phyloP scores from a whole-genome alignment of 179 eudicot genomes.

The Nepenthes alata region DNA sequence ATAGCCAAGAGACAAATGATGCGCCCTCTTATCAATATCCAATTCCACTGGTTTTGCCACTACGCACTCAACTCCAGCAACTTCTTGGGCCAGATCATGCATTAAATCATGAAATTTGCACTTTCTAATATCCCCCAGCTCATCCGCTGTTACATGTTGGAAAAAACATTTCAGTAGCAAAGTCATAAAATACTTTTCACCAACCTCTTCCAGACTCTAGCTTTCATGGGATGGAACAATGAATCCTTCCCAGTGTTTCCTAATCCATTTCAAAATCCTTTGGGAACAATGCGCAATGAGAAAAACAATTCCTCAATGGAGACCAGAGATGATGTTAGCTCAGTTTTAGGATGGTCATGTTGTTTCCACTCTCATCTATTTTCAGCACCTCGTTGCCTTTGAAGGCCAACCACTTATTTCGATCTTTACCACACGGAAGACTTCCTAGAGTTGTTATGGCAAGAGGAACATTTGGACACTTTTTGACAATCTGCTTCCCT shows the following conservation, averaged over 20 bases:
- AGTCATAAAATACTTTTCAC: slow-evolving; percentile 16
- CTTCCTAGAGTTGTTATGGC: slow-evolving; percentile 12
- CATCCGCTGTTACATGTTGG: slow-evolving; percentile 16
- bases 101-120: slow-evolving; percentile 35
- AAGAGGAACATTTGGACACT: slow-evolving; percentile 19
- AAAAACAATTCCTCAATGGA: slow-evolving; percentile 27
- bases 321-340: slow-evolving; percentile 19
- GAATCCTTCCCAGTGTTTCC: slow-evolving; percentile 21
- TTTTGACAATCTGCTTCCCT: slow-evolving; percentile 13
- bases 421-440: slow-evolving; percentile 1
- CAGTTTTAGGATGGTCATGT: slow-evolving; percentile 10
- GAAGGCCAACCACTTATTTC: slow-evolving; percentile 11
- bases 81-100: slow-evolving; percentile 27
- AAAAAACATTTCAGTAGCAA: slow-evolving; percentile 26
- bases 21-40: neutral
- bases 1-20: neutral
- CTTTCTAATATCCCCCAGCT: slow-evolving; percentile 2
- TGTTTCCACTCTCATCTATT: neutral
- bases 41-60: neutral
- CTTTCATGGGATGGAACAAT: slow-evolving; percentile 7
- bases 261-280: slow-evolving; percentile 18
- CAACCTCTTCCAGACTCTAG: slow-evolving; percentile 15
- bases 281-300: slow-evolving; percentile 32
- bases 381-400: neutral
- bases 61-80: slow-evolving; percentile 6